These are phyloP conservation scores for Candida maesae DNA, from an alignment of 805 yeast genomes.

Conservation along the genomic window DNA sequence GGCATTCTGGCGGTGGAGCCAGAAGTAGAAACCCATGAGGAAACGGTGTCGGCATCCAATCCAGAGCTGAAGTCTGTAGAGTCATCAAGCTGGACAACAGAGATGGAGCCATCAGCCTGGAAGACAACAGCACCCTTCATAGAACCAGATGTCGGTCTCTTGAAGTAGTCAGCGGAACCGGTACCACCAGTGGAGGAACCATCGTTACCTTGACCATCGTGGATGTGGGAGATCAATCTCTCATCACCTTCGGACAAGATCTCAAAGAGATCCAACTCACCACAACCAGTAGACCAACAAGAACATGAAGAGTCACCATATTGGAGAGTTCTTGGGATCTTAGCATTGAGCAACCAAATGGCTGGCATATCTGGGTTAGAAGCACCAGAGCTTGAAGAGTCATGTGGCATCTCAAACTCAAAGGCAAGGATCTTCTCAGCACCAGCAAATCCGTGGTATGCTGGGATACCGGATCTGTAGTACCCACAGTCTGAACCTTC, in stretches of 20 bases:
- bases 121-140: conserved; percentile 91
- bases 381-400: conserved; percentile 37
- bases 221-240: conserved; percentile 77
- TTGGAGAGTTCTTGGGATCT: conserved; percentile 94
- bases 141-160: conserved; percentile 74
- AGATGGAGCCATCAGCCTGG: conserved; percentile 48
- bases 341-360: conserved; percentile 91
- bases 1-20: conserved; percentile 44
- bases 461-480: conserved; percentile 83
- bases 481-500: conserved; percentile 61
- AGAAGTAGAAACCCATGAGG: conserved; percentile 48
- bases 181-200: conserved; percentile 69
- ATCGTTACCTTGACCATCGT: conserved; percentile 71
- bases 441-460: conserved; percentile 93
- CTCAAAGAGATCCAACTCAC: conserved; percentile 95
- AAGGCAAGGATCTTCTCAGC: conserved; percentile 79
- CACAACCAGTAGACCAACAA: conserved; percentile 97
- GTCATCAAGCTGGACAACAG: conserved; percentile 60
- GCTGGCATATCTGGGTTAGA: conserved; percentile 96
- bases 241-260: conserved; percentile 71
- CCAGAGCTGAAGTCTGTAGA: conserved; percentile 45
- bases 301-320: conserved; percentile 85
- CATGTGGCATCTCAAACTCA: conserved; percentile 92
- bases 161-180: conserved; percentile 82
- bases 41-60: conserved; percentile 54